phyloP scores from a whole-genome alignment of 768 basidiomycete species.

The Tephrocybe rancida region DNA sequence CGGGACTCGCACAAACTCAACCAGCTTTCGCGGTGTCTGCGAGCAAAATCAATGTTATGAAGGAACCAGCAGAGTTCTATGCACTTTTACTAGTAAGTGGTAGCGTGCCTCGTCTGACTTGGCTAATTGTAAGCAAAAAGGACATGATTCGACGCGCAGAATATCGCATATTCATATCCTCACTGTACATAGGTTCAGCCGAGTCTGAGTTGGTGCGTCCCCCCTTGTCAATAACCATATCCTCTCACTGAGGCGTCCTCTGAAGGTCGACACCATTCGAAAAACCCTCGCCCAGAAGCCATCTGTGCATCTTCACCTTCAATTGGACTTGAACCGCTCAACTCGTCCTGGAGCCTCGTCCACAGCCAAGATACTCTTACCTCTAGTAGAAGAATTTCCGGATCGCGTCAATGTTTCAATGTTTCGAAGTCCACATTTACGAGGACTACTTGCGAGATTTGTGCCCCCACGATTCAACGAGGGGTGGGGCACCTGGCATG shows the following conservation, averaged over 20 bases:
- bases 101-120: too few relatives aligned
- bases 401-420: constrained; percentile 75
- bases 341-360: constrained; percentile 74
- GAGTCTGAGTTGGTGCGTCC: constrained; percentile 76
- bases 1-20: constrained; percentile 37
- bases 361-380: constrained; percentile 66
- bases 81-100: constrained; percentile 48
- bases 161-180: constrained; percentile 84
- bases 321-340: constrained; percentile 81
- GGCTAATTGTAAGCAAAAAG: constrained; percentile 38
- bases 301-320: constrained; percentile 65
- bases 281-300: constrained; percentile 60
- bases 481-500: constrained; percentile 99
- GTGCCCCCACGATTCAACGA: constrained; percentile 96
- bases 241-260: neutral
- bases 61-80: constrained; percentile 62
- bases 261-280: constrained; percentile 72
- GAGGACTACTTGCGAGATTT: constrained; percentile 69
- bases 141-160: constrained; percentile 78
- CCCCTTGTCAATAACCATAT: neutral
- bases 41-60: constrained; percentile 53
- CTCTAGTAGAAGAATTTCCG: constrained; percentile 74
- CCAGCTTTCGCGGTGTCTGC: constrained; percentile 52
- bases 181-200: constrained; percentile 82
- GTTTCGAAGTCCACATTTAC: constrained; percentile 86